Evolutionary conservation across 2,329 filamentous ascomycete species (phyloP).

Genomic region (Ophiostoma angusticollis): DNA sequence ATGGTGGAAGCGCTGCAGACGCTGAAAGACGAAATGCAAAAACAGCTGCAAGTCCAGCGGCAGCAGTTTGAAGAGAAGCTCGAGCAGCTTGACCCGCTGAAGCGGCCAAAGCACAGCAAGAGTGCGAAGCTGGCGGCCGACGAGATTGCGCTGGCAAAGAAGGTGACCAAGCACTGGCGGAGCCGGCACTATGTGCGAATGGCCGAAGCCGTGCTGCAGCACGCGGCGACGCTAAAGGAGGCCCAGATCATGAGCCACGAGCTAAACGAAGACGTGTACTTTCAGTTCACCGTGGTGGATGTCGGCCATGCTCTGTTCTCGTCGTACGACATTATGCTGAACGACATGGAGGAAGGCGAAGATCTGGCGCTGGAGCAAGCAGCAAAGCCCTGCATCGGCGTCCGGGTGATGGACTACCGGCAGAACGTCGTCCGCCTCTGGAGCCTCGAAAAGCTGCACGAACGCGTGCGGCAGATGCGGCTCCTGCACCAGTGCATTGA

Average conservation of each 20-base stretch:
- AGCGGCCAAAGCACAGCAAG: slow-evolving; percentile 46
- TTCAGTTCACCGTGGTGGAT: slow-evolving; percentile 89
- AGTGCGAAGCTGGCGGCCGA: slow-evolving; percentile 54
- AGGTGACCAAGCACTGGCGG: slow-evolving; percentile 62
- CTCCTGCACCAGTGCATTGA: slow-evolving; percentile 96
- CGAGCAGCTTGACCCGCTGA: slow-evolving; percentile 57
- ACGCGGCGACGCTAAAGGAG: slow-evolving; percentile 81
- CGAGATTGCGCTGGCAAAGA: slow-evolving; percentile 58
- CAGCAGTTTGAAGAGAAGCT: slow-evolving; percentile 76
- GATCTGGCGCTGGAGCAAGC: slow-evolving; percentile 70
- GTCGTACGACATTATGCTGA: slow-evolving; percentile 92
- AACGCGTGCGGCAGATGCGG: slow-evolving; percentile 80
- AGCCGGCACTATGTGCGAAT: slow-evolving; percentile 81
- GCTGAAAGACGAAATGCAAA: slow-evolving; percentile 80
- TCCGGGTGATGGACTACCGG: slow-evolving; percentile 84
- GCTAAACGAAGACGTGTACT: slow-evolving; percentile 82
- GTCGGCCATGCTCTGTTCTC: slow-evolving; percentile 79
- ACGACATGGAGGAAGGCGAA: slow-evolving; percentile 75
- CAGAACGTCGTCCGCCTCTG: slow-evolving; percentile 78
- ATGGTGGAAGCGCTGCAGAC: slow-evolving; percentile 73
- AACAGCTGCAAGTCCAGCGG: slow-evolving; percentile 70
- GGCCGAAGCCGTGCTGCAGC: slow-evolving; percentile 81
- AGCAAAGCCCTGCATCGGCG: slow-evolving; percentile 78
- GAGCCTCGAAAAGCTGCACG: slow-evolving; percentile 85
- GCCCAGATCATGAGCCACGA: slow-evolving; percentile 97